phyloP scores from a whole-genome alignment of 1,139 yeast species.

The Taiozyma sp. region DNA sequence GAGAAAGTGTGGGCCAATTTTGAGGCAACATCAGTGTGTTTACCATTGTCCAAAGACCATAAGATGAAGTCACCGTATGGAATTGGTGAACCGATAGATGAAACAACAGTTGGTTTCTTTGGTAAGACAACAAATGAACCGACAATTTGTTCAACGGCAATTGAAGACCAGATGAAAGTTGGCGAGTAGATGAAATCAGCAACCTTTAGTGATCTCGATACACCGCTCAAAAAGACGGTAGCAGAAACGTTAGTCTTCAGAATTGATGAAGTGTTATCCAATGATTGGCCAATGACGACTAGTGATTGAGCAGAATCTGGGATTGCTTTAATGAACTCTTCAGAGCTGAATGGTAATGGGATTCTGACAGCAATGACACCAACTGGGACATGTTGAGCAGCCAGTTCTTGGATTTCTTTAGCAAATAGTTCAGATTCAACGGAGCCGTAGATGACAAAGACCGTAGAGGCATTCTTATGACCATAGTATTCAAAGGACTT shows the following conservation, averaged over 20 bases:
- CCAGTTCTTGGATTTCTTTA: constrained; percentile 36
- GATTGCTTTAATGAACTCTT: constrained; percentile 51
- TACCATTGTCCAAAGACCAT: constrained; percentile 67
- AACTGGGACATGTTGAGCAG: constrained; percentile 33
- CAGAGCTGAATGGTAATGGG: constrained; percentile 70
- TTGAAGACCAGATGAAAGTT: constrained; percentile 53
- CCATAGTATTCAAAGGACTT: constrained; percentile 71
- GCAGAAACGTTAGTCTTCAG: constrained; percentile 73
- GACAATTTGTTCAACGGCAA: constrained; percentile 47
- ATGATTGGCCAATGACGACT: constrained; percentile 59
- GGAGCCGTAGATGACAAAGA: constrained; percentile 77
- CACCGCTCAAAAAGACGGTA: constrained; percentile 55
- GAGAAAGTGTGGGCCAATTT: constrained; percentile 72
- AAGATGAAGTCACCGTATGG: constrained; percentile 46
- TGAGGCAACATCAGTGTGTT: constrained; percentile 52
- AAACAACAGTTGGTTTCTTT: constrained; percentile 13
- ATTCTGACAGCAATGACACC: constrained; percentile 75
- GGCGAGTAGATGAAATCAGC: constrained; percentile 50
- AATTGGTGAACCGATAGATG: constrained; percentile 27
- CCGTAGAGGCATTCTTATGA: constrained; percentile 52
- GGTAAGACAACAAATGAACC: constrained; percentile 40
- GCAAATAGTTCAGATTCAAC: constrained; percentile 55
- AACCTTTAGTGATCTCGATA: constrained; percentile 31
- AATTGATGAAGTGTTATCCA: constrained; percentile 35
- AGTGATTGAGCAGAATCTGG: constrained; percentile 58